Conservation (phyloP, 805 yeast species). For the Torulaspora maleeae region DNA sequence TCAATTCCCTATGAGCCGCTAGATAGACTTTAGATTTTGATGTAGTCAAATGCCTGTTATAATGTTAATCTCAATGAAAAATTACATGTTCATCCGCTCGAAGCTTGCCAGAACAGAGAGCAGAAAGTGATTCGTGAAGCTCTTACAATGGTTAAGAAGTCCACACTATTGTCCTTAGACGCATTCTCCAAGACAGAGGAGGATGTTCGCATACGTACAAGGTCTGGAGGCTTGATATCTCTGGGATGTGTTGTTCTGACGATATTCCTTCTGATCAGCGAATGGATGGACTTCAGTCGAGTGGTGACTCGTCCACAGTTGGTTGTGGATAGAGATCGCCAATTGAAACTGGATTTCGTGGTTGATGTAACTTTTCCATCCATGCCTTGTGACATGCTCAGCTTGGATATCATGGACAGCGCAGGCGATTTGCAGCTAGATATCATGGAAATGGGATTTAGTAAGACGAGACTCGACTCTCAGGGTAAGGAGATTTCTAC, state of each 20-base stretch:
- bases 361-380: constrained; percentile 79
- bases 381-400: constrained; percentile 77
- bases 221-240: constrained; percentile 87
- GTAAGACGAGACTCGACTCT: constrained; percentile 56
- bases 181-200: constrained; percentile 94
- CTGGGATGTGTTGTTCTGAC: constrained; percentile 60
- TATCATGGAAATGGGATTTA: constrained; percentile 63
- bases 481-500: constrained; percentile 47
- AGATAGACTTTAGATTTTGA: not conserved
- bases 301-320: constrained; percentile 74
- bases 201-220: constrained; percentile 83
- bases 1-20: not conserved
- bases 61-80: not conserved
- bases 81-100: not conserved
- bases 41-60: not conserved
- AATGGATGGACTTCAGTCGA: constrained; percentile 68
- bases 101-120: not conserved
- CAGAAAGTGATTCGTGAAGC: not conserved
- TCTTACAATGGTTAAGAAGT: constrained; percentile 21
- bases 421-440: constrained; percentile 81
- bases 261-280: constrained; percentile 59
- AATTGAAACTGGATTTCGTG: constrained; percentile 69
- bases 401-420: constrained; percentile 83
- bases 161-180: constrained; percentile 54
- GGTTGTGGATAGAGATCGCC: constrained; percentile 80